These are phyloP conservation scores for Fusarium mundagurra DNA, from an alignment of 2,329 filamentous ascomycete genomes.

Conservation along the genomic window DNA sequence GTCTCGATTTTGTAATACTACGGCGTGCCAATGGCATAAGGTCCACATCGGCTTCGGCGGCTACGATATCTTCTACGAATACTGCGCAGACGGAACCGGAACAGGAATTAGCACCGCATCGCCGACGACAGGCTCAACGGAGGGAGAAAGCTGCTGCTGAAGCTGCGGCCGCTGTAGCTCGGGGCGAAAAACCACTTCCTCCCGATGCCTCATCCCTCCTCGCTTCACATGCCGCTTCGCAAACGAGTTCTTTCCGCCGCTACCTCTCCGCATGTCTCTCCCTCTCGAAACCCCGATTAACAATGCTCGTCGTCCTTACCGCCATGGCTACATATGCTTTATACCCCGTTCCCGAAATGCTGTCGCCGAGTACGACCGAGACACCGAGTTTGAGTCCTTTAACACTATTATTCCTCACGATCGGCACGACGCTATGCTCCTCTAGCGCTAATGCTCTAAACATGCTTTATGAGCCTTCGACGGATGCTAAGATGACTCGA, in stretches of 20 bases:
- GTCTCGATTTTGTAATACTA: slow-evolving; percentile 48
- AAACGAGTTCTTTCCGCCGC: slow-evolving; percentile 67
- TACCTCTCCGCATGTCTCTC: slow-evolving; percentile 84
- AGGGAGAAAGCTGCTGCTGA: slow-evolving; percentile 37
- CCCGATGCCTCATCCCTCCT: slow-evolving; percentile 66
- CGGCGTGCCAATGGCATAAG: slow-evolving; percentile 43
- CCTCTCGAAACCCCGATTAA: slow-evolving; percentile 93
- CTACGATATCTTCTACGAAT: slow-evolving; percentile 29
- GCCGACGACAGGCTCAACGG: slow-evolving; percentile 47
- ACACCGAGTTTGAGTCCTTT: slow-evolving; percentile 88
- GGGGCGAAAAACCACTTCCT: slow-evolving; percentile 49
- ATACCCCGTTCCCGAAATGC: slow-evolving; percentile 89
- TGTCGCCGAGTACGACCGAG: slow-evolving; percentile 71
- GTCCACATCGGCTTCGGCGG: slow-evolving; percentile 39
- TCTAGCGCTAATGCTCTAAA: slow-evolving; percentile 94
- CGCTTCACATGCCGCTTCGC: slow-evolving; percentile 60
- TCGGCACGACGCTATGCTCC: slow-evolving; percentile 87
- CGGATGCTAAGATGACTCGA: slow-evolving; percentile 93
- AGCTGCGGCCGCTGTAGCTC: slow-evolving; percentile 30
- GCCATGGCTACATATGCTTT: slow-evolving; percentile 92
- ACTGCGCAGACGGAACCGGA: slow-evolving; percentile 31
- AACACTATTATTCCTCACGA: slow-evolving; percentile 91
- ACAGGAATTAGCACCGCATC: slow-evolving; percentile 46
- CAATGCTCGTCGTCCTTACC: slow-evolving; percentile 88
- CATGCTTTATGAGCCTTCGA: slow-evolving; percentile 93